Base-by-base conservation (phyloP, 768 basidiomycete genomes). In the Trichaptum fuscoviolaceum region DNA sequence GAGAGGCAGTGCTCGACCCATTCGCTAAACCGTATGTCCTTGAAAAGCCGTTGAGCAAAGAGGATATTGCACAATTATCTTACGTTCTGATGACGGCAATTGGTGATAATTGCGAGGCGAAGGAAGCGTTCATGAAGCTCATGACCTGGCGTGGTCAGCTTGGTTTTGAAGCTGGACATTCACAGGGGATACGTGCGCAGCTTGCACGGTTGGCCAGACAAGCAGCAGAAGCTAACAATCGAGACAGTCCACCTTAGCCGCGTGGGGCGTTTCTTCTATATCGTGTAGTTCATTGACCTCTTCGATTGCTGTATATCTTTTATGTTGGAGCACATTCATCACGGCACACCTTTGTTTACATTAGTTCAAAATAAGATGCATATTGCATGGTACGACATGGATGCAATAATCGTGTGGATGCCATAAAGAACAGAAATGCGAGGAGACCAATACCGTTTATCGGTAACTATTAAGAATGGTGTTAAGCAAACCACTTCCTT, bases 391-490 rank as follows among this genome's bases (percentile, higher is more conserved):
- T 15, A 52, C 42, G 20, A 26, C 60, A 61, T 61, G 60, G 4
- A 18, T 61, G 60, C 34, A 61, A 24, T 61, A 35, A 61, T 52
- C 42, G 42, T 52, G 42, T 52, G 12, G 10, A 75, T 77, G 74
- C 72, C 78, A 79, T 77, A 73, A 65, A 67, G 70, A 66, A 69
- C 64, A 70, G 74, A 74, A 67, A 71, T 72, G 76, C 70, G 76
- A 73, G 75, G 70, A 72, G 70, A 77, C 70, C 69, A 66, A 65
- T 64, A 78, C 71, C 73, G 70, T 76, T 85, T 82, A 91, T 85
- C 91, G 91, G 85, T 93, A 93, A 87, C 92, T 93, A 79, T 57
- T 12, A 25, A 15, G 25, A 25, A 61, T 24, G 15, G 30, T 34
- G 23, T 25, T 61, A 9, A 61, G 59, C 0, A 67, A 67, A 17